These are phyloP conservation scores for Saturnispora bothae DNA, from an alignment of 805 yeast species.

Conservation along the genomic window DNA sequence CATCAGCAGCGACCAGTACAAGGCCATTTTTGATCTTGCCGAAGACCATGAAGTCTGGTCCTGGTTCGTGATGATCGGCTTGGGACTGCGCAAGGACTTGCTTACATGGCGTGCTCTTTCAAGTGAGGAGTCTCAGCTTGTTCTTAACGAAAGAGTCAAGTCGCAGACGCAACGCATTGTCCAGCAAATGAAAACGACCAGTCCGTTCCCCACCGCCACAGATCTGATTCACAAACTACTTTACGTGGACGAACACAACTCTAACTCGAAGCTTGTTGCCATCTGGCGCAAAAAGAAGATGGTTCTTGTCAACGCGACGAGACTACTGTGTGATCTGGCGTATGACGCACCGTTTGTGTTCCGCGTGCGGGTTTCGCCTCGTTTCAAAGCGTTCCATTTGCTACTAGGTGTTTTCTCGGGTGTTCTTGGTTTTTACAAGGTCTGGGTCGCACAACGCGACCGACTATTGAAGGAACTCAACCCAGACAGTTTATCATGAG, in stretches of 20 bases:
- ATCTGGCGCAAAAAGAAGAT: conserved; percentile 24
- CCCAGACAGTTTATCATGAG: too few species aligned
- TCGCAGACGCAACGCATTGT: conserved; percentile 33
- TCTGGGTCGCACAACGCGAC: conserved; percentile 21
- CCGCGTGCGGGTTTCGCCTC: conserved; percentile 22
- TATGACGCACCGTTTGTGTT: conserved; percentile 40
- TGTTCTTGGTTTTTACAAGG: conserved; percentile 22
- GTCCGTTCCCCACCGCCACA: conserved; percentile 12
- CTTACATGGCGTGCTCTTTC: conserved; percentile 31
- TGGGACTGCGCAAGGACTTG: conserved; percentile 44
- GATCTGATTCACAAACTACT: conserved; percentile 2
- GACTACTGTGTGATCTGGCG: conserved; percentile 35
- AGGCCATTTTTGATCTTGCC: conserved; percentile 28
- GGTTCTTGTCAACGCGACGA: conserved; percentile 31
- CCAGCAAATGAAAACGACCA: conserved; percentile 7
- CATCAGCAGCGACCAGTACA: conserved; percentile 31
- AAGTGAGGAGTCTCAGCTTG: conserved; percentile 41
- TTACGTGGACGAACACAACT: conserved; percentile 8
- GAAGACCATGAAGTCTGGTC: conserved; percentile 49
- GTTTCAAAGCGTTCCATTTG: conserved; percentile 20
- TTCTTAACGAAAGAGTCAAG: conserved; percentile 52
- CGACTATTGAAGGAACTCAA: conserved; percentile 12
- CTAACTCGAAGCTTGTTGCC: conserved; percentile 20
- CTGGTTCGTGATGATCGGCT: conserved; percentile 58
- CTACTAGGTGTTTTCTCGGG: conserved; percentile 27